phyloP scores from a whole-genome alignment of 805 yeast species.

The Schwanniomyces vanrijiae region DNA sequence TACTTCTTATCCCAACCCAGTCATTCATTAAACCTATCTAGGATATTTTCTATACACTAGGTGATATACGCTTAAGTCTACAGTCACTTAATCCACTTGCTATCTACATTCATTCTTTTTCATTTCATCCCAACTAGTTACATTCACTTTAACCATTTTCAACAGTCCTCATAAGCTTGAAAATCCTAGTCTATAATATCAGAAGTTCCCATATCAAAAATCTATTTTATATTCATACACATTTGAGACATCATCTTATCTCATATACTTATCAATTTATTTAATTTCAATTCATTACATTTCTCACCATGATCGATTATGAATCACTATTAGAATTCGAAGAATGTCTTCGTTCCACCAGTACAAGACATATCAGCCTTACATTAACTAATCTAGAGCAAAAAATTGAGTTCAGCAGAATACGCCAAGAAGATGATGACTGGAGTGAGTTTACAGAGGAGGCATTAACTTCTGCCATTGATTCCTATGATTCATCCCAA shows the following conservation, averaged over 20 bases:
- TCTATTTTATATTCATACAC: no score
- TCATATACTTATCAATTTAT: no score
- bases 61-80: not conserved
- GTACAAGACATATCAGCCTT: slow-evolving; percentile 15
- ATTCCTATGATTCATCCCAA: slow-evolving; percentile 18
- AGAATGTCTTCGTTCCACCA: slow-evolving; percentile 24
- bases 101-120: not conserved
- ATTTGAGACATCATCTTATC: no score
- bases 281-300: not conserved
- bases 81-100: not conserved
- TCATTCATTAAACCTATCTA: not conserved
- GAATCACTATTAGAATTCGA: slow-evolving; percentile 35
- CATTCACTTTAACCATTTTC: not conserved
- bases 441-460: slow-evolving; percentile 11
- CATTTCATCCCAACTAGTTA: not conserved
- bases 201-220: not conserved
- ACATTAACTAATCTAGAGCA: slow-evolving; percentile 24
- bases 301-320: slow-evolving; percentile 16
- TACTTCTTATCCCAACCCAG: not conserved
- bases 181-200: not conserved
- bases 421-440: slow-evolving; percentile 8
- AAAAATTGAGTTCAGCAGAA: slow-evolving; percentile 24
- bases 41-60: not conserved
- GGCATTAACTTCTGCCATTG: slow-evolving; percentile 14
- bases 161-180: not conserved